These are phyloP conservation scores for Quercus lobata DNA, from an alignment of 331 rosid genomes.

Conservation along the genomic window DNA sequence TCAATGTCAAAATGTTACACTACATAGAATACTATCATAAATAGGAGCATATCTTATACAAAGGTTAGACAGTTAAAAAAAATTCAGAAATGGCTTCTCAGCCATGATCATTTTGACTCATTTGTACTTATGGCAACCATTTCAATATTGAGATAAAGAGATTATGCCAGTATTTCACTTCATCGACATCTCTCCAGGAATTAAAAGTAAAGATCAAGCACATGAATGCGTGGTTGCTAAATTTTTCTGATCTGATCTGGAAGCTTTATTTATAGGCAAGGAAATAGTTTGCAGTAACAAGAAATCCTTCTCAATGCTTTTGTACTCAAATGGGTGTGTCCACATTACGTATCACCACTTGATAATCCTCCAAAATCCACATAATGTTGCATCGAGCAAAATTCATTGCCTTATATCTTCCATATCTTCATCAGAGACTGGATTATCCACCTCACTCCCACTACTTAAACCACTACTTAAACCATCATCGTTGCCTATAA, in stretches of 20 bases:
- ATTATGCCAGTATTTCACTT: background rate
- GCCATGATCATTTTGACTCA: background rate
- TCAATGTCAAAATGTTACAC: background rate
- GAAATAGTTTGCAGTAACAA: background rate
- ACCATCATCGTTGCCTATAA: constrained; percentile 30
- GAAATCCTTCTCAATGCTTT: background rate
- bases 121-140: background rate
- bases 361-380: background rate
- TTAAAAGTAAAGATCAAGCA: background rate
- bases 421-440: constrained; percentile 15
- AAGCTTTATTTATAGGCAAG: background rate
- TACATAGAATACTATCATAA: background rate
- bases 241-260: background rate
- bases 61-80: background rate
- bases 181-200: background rate
- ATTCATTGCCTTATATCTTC: constrained; percentile 14
- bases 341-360: background rate
- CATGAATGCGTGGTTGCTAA: background rate
- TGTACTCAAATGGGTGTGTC: background rate
- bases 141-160: background rate
- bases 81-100: background rate
- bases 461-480: background rate
- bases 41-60: background rate
- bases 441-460: constrained; percentile 20
- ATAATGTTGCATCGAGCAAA: constrained; percentile 3